Evolutionary conservation across 352 stramenopile species (phyloP).

Genomic region (Phytophthora tubulina): DNA sequence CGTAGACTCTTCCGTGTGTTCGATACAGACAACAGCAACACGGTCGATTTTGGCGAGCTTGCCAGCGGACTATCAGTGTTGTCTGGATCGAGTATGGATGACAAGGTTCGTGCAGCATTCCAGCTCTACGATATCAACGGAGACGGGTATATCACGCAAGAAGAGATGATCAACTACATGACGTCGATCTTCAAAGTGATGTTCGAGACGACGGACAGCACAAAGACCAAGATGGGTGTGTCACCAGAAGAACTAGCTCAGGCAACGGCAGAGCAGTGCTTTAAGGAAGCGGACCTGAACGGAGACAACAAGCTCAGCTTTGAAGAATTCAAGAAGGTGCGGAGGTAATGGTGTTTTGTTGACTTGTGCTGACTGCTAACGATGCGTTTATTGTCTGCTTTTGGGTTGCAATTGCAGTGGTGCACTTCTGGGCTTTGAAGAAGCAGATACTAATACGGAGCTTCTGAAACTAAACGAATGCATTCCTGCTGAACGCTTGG

Average conservation of each 20-base stretch:
- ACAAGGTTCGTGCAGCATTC: conserved; percentile 88
- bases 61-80: conserved; percentile 86
- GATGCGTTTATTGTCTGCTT: conserved; percentile 8
- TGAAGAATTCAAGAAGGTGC: conserved; percentile 91
- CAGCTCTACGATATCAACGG: conserved; percentile 89
- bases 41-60: conserved; percentile 88
- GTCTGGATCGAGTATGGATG: conserved; percentile 87
- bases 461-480: conserved; percentile 41
- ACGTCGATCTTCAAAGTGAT: conserved; percentile 92
- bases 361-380: conserved; percentile 28
- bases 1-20: conserved; percentile 87
- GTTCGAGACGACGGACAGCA: conserved; percentile 86
- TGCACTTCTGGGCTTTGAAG: conserved; percentile 51
- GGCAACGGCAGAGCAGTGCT: conserved; percentile 85
- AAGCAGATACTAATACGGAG: conserved; percentile 2
- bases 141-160: conserved; percentile 85
- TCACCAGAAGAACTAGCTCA: conserved; percentile 80
- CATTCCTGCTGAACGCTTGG: conserved; percentile 19
- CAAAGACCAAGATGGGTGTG: conserved; percentile 81
- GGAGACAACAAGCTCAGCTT: conserved; percentile 89
- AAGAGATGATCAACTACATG: conserved; percentile 92
- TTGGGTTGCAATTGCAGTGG: conserved; percentile 37
- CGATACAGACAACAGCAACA: conserved; percentile 88
- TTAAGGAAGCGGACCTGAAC: conserved; percentile 87
- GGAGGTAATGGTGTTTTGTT: not conserved